A percentile compares a stretch with the other conserved stretches of the same genome.
phyloP scores from a whole-genome alignment of 441 rosid species.

The Arabidopsis hybrid region DNA sequence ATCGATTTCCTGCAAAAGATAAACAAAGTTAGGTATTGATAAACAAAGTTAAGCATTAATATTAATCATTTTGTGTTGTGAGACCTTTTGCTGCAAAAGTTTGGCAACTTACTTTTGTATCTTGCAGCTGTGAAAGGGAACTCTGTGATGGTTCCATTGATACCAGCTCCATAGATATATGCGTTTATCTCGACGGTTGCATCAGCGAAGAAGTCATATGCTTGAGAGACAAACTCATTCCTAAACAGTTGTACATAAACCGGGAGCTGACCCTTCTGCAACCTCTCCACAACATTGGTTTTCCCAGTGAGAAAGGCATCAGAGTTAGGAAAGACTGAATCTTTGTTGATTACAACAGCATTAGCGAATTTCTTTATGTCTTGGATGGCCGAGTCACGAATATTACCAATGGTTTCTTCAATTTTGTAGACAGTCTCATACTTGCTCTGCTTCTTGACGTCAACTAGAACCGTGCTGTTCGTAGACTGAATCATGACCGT shows the following conservation, averaged over 20 bases:
- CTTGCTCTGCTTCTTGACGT: slow-evolving; percentile 47
- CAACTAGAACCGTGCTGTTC: slow-evolving; percentile 56
- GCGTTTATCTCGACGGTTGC: slow-evolving; percentile 65
- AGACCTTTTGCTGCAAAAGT: neutral
- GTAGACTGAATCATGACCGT: slow-evolving; percentile 54
- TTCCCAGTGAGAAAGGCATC: slow-evolving; percentile 8
- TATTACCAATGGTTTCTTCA: slow-evolving; percentile 55
- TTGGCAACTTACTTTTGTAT: slow-evolving; percentile 61
- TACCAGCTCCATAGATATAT: slow-evolving; percentile 23
- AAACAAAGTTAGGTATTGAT: neutral
- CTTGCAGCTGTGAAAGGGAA: slow-evolving; percentile 69
- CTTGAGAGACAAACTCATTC: slow-evolving; percentile 72
- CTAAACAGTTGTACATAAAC: slow-evolving; percentile 63
- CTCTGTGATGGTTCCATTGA: slow-evolving; percentile 66
- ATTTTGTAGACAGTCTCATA: slow-evolving; percentile 61
- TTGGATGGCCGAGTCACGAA: slow-evolving; percentile 42
- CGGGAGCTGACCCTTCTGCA: slow-evolving; percentile 51
- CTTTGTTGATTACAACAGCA: slow-evolving; percentile 54
- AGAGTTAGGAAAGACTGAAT: neutral
- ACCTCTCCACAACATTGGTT: slow-evolving; percentile 52
- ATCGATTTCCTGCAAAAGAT: slow-evolving; percentile 58
- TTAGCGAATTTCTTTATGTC: slow-evolving; percentile 60
- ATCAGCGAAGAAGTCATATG: slow-evolving; percentile 74
- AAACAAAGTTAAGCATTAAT: too few relatives aligned
- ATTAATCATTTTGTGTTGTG: neutral